phyloP scores from a whole-genome alignment of 2,329 filamentous ascomycete species.

The Pyrenophora tritici-repentis region DNA sequence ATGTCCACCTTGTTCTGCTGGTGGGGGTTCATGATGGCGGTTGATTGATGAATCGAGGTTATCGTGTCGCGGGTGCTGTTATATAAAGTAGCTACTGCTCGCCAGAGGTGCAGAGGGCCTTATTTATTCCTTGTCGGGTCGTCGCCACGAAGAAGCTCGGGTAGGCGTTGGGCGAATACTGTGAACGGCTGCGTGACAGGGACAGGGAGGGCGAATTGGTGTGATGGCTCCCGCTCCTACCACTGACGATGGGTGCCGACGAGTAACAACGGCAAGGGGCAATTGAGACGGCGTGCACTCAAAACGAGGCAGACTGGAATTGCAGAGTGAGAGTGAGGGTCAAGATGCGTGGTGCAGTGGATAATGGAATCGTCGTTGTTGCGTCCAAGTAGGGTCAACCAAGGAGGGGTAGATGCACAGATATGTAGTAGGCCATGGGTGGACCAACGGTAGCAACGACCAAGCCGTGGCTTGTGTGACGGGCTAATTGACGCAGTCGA shows the following conservation, averaged over 20 bases:
- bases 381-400: conserved; percentile 4
- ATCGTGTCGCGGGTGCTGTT: conserved; percentile 19
- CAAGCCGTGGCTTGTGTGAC: conserved; percentile 33
- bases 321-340: not conserved
- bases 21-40: conserved; percentile 79
- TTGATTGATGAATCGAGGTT: conserved; percentile 2
- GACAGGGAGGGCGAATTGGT: conserved; percentile 36
- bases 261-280: not conserved
- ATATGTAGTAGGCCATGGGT: conserved; percentile 36
- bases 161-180: conserved; percentile 32
- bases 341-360: conserved; percentile 10
- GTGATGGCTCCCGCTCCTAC: conserved; percentile 27
- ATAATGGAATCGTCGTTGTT: conserved; percentile 13
- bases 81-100: conserved; percentile 17
- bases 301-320: not conserved
- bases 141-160: conserved; percentile 27
- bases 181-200: conserved; percentile 27
- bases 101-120: conserved; percentile 13
- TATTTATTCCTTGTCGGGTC: conserved; percentile 39
- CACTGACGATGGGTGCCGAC: conserved; percentile 36
- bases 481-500: conserved; percentile 23
- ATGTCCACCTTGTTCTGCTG: conserved; percentile 99
- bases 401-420: conserved; percentile 43
- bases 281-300: not conserved
- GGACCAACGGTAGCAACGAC: conserved; percentile 34